These are phyloP conservation scores for Penicillium hordei DNA, from an alignment of 2,329 filamentous ascomycete species.

Conservation along the genomic window DNA sequence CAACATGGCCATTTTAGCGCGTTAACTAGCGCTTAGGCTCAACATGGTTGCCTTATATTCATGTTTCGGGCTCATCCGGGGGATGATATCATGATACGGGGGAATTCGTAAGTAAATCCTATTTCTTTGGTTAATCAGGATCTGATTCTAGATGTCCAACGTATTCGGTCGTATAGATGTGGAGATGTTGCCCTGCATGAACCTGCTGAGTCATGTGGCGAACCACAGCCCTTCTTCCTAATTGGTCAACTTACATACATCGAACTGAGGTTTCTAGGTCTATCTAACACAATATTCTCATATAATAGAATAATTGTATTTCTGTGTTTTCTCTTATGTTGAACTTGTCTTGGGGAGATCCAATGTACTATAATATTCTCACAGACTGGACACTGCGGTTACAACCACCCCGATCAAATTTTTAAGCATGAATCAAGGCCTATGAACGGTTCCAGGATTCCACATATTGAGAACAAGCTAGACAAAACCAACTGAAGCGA, in stretches of 20 bases:
- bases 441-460: neutral
- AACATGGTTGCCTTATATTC: neutral
- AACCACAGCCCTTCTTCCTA: neutral
- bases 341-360: neutral
- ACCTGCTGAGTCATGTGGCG: conserved; percentile 1
- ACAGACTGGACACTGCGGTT: neutral
- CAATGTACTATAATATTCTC: neutral
- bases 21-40: conserved; percentile 1
- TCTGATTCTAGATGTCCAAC: neutral
- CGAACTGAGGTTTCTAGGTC: neutral
- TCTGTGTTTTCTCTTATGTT: neutral
- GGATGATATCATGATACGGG: neutral
- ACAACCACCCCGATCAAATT: neutral
- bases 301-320: too few species aligned
- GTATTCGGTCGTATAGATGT: neutral
- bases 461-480: neutral
- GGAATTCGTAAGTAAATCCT: neutral
- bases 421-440: neutral
- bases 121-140: neutral
- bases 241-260: neutral
- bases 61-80: neutral
- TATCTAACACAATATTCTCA: neutral
- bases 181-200: neutral
- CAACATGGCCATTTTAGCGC: conserved; percentile 10
- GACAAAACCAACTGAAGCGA: conserved; percentile 9